Evolutionary conservation across 129 eudicot species (phyloP).

Genomic region (Daucus carota): DNA sequence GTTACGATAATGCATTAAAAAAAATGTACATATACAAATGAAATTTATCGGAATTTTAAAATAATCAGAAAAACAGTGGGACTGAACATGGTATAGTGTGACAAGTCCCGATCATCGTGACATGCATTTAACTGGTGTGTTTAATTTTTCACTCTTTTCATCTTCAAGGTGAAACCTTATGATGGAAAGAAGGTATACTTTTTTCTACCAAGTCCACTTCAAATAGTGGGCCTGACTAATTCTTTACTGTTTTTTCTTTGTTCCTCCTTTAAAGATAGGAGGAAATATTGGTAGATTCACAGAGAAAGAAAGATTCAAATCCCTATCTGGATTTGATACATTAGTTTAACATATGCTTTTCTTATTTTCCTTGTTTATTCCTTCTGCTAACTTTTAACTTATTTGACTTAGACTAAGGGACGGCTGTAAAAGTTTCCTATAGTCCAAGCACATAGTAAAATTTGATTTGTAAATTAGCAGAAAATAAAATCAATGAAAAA

Average conservation of each 20-base stretch:
- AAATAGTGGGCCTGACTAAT: constrained; percentile 1
- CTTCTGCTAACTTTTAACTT: constrained; percentile 7
- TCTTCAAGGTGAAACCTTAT: constrained; percentile 6
- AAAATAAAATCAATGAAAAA: not conserved
- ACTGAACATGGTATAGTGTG: not conserved
- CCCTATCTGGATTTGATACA: constrained; percentile 3
- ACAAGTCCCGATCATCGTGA: not conserved
- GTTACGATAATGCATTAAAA: not conserved
- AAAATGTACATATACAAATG: not conserved
- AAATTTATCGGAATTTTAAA: too few species aligned
- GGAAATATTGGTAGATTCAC: not conserved
- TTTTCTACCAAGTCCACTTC: constrained; percentile 10
- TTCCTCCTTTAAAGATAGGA: not conserved
- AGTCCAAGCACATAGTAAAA: not conserved
- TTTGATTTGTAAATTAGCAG: not conserved
- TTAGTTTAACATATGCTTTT: not conserved
- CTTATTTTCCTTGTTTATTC: not conserved
- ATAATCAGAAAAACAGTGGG: not conserved
- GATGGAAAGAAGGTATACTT: not conserved
- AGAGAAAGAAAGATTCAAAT: not conserved
- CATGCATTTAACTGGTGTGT: not conserved
- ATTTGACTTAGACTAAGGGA: constrained; percentile 2
- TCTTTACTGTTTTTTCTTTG: not conserved
- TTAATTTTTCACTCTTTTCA: not conserved
- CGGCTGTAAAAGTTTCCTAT: not conserved